Conservation (phyloP, 1,284 basidiomycete genomes). For the Trichosporon sp. region DNA sequence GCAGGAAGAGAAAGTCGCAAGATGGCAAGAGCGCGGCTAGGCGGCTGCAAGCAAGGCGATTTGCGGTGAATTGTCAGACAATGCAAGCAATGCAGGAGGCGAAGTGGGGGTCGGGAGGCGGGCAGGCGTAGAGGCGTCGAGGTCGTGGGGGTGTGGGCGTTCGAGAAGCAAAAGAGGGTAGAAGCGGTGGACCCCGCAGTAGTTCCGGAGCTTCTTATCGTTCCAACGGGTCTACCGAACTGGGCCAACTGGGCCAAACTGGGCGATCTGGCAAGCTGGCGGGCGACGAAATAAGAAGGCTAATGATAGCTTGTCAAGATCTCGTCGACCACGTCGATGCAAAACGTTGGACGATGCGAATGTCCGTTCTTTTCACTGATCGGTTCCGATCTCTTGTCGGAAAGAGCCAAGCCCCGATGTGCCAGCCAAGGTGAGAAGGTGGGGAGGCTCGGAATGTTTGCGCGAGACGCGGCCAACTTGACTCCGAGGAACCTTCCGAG, state of each 20-base stretch:
- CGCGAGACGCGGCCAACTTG: constrained; percentile 6
- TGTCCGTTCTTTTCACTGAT: neutral
- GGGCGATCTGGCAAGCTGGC: neutral
- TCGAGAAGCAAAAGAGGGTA: neutral
- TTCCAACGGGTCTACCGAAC: too few species aligned
- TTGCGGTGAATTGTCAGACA: constrained; percentile 1
- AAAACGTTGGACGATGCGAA: neutral
- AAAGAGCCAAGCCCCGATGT: neutral
- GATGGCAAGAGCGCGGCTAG: neutral
- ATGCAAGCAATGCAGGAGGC: neutral
- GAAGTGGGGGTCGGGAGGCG: neutral
- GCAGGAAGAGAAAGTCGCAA: too few species aligned
- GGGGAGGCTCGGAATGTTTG: neutral
- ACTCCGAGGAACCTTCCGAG: constrained; percentile 4
- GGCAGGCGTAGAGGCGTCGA: neutral
- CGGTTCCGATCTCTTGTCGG: neutral
- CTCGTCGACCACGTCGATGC: neutral
- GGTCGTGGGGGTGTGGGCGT: constrained; percentile 4
- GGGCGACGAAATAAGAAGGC: neutral
- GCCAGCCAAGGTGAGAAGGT: neutral
- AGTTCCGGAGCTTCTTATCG: neutral
- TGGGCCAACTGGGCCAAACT: too few species aligned
- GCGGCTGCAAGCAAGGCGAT: neutral
- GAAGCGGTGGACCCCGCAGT: too few species aligned
- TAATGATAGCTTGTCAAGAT: neutral